Conservation (phyloP, 306 rosid species). For the Ceratonia siliqua region DNA sequence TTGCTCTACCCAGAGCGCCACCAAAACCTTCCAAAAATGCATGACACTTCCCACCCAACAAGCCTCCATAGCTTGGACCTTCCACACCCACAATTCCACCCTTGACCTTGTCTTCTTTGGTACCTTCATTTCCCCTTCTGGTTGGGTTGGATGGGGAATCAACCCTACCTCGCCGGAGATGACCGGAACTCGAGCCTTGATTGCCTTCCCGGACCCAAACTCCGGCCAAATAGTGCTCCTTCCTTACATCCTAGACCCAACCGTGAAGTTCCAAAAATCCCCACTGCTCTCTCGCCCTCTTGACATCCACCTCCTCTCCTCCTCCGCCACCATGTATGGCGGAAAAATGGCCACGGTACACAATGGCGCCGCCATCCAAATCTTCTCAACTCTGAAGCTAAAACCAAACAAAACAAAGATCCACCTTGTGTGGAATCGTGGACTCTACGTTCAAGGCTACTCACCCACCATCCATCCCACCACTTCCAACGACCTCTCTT, state of each 20-base stretch:
- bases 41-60: conserved; percentile 86
- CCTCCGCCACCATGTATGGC: conserved; percentile 68
- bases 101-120: conserved; percentile 83
- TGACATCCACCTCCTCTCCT: conserved; percentile 68
- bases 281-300: conserved; percentile 88
- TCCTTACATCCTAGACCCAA: conserved; percentile 76
- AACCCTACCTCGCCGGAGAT: conserved; percentile 77
- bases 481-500: conserved; percentile 66
- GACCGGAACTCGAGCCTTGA: conserved; percentile 81
- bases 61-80: conserved; percentile 98
- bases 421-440: conserved; percentile 85
- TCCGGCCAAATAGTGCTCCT: conserved; percentile 76
- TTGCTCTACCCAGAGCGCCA: conserved; percentile 63
- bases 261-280: conserved; percentile 71
- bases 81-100: conserved; percentile 68
- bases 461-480: conserved; percentile 97
- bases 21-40: conserved; percentile 70
- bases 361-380: conserved; percentile 76
- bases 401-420: conserved; percentile 66
- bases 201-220: conserved; percentile 83
- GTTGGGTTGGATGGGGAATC: conserved; percentile 95
- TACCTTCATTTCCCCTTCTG: conserved; percentile 91
- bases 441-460: conserved; percentile 94
- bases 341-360: conserved; percentile 80
- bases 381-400: conserved; percentile 63